Evolutionary conservation across 495 filamentous ascomycete genomes (phyloP).

Genomic region (Filosporella fistucella): DNA sequence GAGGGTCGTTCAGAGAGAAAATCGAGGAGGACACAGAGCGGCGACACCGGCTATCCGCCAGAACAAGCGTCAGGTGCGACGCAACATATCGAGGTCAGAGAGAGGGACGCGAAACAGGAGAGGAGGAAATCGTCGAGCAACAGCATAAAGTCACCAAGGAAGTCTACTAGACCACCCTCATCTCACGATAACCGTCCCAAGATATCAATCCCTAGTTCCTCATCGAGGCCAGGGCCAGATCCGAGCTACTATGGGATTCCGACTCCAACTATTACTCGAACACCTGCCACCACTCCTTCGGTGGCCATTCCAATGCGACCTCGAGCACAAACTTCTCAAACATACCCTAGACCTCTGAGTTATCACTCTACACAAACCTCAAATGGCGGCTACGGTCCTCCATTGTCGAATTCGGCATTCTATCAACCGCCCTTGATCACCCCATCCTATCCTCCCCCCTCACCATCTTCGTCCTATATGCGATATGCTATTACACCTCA

Average conservation of each 20-base stretch:
- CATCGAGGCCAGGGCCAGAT: background rate
- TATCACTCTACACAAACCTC: conserved; percentile 11
- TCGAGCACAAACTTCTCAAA: conserved; percentile 12
- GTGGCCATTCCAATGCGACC: conserved; percentile 12
- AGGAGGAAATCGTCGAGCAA: conserved; percentile 15
- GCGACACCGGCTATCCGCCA: background rate
- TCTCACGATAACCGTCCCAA: conserved; percentile 14
- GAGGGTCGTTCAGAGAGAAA: conserved; percentile 6
- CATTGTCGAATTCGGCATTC: conserved; percentile 16
- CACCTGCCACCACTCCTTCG: conserved; percentile 14
- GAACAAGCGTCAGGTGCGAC: background rate
- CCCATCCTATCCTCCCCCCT: conserved; percentile 16
- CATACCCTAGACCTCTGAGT: conserved; percentile 16
- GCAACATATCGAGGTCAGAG: background rate
- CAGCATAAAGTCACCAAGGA: conserved; percentile 14
- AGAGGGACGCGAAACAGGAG: conserved; percentile 4
- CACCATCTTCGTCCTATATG: conserved; percentile 2
- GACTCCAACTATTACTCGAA: background rate
- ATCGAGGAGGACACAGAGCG: conserved; percentile 1
- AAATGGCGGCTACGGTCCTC: conserved; percentile 10
- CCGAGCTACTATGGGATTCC: conserved; percentile 18
- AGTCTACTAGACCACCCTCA: conserved; percentile 12
- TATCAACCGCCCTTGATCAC: conserved; percentile 12
- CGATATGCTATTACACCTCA: conserved; percentile 3
- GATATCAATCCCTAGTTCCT: background rate